A percentile compares a stretch with the other conserved stretches of the same genome.
Evolutionary conservation across 306 rosid genomes (phyloP).

Genomic region (Begonia peltatifolia): DNA sequence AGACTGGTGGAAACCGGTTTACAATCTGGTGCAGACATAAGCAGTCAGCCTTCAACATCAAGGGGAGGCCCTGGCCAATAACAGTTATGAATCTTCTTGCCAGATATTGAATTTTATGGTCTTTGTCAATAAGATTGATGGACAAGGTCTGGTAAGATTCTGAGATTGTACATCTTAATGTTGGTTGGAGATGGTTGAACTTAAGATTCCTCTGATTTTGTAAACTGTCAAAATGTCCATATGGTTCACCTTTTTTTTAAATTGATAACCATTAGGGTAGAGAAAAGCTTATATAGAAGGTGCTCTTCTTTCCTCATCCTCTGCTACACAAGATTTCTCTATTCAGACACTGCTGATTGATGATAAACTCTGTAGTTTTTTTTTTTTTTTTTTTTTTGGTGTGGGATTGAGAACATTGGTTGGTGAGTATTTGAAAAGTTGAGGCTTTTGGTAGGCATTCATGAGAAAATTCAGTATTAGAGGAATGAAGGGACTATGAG

Average conservation of each 20-base stretch:
- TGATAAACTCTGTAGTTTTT: too few species aligned
- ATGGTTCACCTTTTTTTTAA: slow-evolving; percentile 64
- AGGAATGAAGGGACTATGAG: too few species aligned
- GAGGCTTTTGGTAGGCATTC: too few species aligned
- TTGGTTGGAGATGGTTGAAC: slow-evolving; percentile 36
- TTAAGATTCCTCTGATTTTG: slow-evolving; percentile 46
- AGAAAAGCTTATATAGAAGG: slow-evolving; percentile 16
- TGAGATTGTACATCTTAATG: slow-evolving; percentile 74
- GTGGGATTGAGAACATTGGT: too few species aligned
- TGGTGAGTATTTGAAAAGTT: too few species aligned
- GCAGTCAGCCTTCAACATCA: slow-evolving; percentile 40
- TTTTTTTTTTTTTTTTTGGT: too few species aligned
- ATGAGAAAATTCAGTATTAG: too few species aligned
- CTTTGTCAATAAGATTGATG: slow-evolving; percentile 21
- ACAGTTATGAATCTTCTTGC: slow-evolving; percentile 21
- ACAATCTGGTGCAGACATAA: slow-evolving; percentile 26
- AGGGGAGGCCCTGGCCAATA: slow-evolving; percentile 42
- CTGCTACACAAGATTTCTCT: too few species aligned
- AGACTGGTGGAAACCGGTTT: slow-evolving; percentile 34
- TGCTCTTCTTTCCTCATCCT: slow-evolving; percentile 13
- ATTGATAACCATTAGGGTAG: slow-evolving; percentile 56
- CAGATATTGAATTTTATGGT: slow-evolving; percentile 20
- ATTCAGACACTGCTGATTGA: too few species aligned
- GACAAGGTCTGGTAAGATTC: slow-evolving; percentile 42
- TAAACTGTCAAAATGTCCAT: slow-evolving; percentile 33